Conservation (phyloP, 2,329 filamentous ascomycete genomes). For the Madurella mycetomatis region DNA sequence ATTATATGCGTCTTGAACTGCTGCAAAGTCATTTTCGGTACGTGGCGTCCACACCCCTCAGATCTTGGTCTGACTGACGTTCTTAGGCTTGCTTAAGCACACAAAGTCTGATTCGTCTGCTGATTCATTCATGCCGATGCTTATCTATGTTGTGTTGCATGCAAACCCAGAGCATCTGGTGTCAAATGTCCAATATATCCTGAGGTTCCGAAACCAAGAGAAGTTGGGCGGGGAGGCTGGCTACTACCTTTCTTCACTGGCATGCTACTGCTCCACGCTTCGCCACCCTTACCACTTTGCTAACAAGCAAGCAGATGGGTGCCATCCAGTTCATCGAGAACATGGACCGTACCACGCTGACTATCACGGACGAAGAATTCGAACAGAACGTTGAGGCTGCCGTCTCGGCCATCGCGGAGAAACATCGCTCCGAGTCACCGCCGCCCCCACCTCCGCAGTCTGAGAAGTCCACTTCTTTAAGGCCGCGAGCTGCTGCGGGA, state of each 20-base stretch:
- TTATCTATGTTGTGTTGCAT: constrained; percentile 94
- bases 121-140: constrained; percentile 88
- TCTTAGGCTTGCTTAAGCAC: constrained; percentile 77
- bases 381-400: constrained; percentile 94
- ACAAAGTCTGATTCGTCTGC: constrained; percentile 91
- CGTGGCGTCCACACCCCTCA: constrained; percentile 21
- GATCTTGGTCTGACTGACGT: neutral
- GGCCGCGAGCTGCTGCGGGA: constrained; percentile 35
- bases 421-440: constrained; percentile 59
- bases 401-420: constrained; percentile 91
- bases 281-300: neutral
- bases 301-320: constrained; percentile 58
- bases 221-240: constrained; percentile 96
- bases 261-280: constrained; percentile 34
- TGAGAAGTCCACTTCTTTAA: constrained; percentile 37
- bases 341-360: constrained; percentile 87
- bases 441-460: constrained; percentile 39
- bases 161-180: constrained; percentile 93
- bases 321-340: constrained; percentile 96
- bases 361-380: constrained; percentile 91
- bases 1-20: constrained; percentile 98
- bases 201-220: constrained; percentile 94
- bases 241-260: constrained; percentile 93
- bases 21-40: constrained; percentile 98
- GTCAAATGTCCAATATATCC: constrained; percentile 96